Evolutionary conservation across 2,329 filamentous ascomycete genomes (phyloP).

Genomic region (Phoma sp.): DNA sequence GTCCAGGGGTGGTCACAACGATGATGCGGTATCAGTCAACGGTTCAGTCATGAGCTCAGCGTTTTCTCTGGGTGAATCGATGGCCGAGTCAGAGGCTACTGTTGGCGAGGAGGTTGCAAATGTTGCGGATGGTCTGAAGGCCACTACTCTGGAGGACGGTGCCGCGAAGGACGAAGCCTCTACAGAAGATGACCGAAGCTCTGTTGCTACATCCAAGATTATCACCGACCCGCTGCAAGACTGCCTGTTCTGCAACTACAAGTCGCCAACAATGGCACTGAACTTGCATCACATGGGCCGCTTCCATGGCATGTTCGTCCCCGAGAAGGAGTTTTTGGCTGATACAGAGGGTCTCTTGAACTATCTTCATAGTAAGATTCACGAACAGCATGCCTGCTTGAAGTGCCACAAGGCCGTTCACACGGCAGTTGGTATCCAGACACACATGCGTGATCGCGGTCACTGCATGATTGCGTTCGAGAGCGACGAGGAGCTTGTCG

Average conservation of each 20-base stretch:
- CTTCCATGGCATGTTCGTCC: constrained; percentile 94
- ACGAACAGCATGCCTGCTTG: constrained; percentile 82
- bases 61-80: constrained; percentile 86
- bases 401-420: constrained; percentile 85
- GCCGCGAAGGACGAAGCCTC: constrained; percentile 43
- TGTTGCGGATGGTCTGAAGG: constrained; percentile 79
- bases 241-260: constrained; percentile 93
- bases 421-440: constrained; percentile 82
- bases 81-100: constrained; percentile 60
- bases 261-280: constrained; percentile 76
- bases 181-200: constrained; percentile 53
- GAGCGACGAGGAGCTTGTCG: constrained; percentile 86
- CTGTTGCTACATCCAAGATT: constrained; percentile 38
- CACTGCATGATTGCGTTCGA: constrained; percentile 97
- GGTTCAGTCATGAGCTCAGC: constrained; percentile 85
- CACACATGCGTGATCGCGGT: constrained; percentile 95
- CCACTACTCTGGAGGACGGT: constrained; percentile 57
- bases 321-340: constrained; percentile 83
- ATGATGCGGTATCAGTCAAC: constrained; percentile 70
- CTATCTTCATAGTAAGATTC: constrained; percentile 81
- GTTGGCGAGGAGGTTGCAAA: constrained; percentile 77
- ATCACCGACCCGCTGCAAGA: constrained; percentile 53
- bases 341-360: constrained; percentile 82
- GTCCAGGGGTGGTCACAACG: constrained; percentile 49
- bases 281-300: constrained; percentile 91